phyloP scores from a whole-genome alignment of 495 filamentous ascomycete genomes.

The Poronia punctata region DNA sequence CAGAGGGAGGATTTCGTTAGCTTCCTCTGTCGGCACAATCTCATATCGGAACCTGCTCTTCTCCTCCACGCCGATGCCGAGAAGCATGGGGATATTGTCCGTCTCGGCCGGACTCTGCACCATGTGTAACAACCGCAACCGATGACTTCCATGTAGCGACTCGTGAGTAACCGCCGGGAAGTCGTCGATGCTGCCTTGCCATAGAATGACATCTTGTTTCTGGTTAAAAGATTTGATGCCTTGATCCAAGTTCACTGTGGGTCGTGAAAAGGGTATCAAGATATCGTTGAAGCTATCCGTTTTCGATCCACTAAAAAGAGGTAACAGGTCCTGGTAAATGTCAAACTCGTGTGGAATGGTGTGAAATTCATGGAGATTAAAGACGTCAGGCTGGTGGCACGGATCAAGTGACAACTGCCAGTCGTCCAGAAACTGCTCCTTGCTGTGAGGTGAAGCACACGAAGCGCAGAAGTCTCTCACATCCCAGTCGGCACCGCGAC shows the following conservation, averaged over 20 bases:
- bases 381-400: conserved; percentile 76
- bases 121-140: conserved; percentile 57
- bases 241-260: conserved; percentile 53
- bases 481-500: conserved; percentile 47
- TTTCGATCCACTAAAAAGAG: conserved; percentile 70
- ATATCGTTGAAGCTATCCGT: conserved; percentile 59
- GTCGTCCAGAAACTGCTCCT: conserved; percentile 57
- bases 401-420: conserved; percentile 59
- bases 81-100: conserved; percentile 31
- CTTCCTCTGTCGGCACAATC: conserved; percentile 18
- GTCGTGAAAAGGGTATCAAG: conserved; percentile 74
- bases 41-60: conserved; percentile 30
- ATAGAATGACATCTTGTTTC: conserved; percentile 51
- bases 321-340: conserved; percentile 55
- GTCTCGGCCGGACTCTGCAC: conserved; percentile 43
- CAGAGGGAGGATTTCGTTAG: conserved; percentile 32
- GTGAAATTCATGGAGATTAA: conserved; percentile 64
- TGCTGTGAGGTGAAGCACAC: conserved; percentile 60
- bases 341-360: conserved; percentile 57
- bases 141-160: conserved; percentile 32
- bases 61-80: conserved; percentile 18
- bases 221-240: conserved; percentile 39
- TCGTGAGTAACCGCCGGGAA: conserved; percentile 27
- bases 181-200: conserved; percentile 48
- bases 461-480: conserved; percentile 50